A percentile compares a stretch with the other conserved stretches of the same genome.
Conservation (phyloP, 2,329 filamentous ascomycete genomes). For the Claviceps quebecensis region DNA sequence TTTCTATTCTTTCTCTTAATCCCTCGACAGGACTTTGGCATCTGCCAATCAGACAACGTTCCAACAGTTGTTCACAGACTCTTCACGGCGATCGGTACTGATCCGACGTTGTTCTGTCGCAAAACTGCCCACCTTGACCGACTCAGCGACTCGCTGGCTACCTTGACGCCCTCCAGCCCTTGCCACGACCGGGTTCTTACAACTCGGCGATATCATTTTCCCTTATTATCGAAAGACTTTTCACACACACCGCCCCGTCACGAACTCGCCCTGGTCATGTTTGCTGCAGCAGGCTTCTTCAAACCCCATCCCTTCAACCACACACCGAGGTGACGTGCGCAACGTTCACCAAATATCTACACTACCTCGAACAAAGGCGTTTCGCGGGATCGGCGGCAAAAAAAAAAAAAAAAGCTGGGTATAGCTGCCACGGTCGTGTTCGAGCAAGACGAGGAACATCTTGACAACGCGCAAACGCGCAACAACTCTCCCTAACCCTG, state of each 20-base stretch:
- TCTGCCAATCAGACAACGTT: constrained; percentile 21
- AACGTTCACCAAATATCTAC: constrained; percentile 30
- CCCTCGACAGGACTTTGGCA: constrained; percentile 21
- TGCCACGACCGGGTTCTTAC: constrained; percentile 14
- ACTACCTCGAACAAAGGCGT: neutral
- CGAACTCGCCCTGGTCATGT: constrained; percentile 33
- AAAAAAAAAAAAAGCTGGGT: neutral
- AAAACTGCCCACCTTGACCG: constrained; percentile 5
- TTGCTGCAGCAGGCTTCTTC: constrained; percentile 38
- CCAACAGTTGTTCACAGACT: constrained; percentile 6
- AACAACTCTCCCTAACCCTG: neutral
- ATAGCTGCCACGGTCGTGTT: neutral
- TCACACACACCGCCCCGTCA: constrained; percentile 9
- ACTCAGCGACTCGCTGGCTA: constrained; percentile 12
- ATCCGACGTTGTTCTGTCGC: constrained; percentile 15
- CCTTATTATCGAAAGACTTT: constrained; percentile 14
- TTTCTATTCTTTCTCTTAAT: constrained; percentile 8
- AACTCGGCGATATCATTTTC: constrained; percentile 18
- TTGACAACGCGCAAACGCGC: neutral
- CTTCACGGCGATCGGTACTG: constrained; percentile 11
- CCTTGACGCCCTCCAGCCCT: constrained; percentile 15
- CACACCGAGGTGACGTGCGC: constrained; percentile 46
- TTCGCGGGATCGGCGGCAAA: neutral
- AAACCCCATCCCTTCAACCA: constrained; percentile 44
- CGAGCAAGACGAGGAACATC: neutral